phyloP scores from a whole-genome alignment of 2,329 filamentous ascomycete genomes.

The Diaporthe ilicicola region DNA sequence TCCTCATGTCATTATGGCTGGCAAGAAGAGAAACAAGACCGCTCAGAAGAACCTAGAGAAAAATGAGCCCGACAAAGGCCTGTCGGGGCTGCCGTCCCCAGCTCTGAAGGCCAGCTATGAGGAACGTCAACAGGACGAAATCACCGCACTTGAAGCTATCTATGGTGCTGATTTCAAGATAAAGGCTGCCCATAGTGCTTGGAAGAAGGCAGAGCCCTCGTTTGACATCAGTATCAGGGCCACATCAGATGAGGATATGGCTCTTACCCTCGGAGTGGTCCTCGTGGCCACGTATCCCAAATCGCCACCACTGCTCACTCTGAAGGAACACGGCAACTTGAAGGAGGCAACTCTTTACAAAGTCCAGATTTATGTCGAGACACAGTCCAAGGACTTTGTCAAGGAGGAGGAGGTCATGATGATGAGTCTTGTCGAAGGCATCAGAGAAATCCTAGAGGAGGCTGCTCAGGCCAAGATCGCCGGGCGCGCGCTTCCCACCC shows the following conservation, averaged over 20 bases:
- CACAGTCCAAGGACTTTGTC: conserved; percentile 62
- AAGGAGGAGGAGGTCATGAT: conserved; percentile 66
- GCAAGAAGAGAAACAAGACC: conserved; percentile 61
- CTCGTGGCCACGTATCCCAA: conserved; percentile 93
- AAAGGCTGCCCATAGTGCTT: conserved; percentile 75
- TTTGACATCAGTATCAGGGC: conserved; percentile 85
- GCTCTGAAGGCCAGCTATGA: conserved; percentile 72
- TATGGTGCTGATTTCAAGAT: conserved; percentile 89
- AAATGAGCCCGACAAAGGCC: conserved; percentile 56
- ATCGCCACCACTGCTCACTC: conserved; percentile 74
- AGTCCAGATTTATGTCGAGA: conserved; percentile 71
- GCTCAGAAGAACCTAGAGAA: conserved; percentile 48
- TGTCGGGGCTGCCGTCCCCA: conserved; percentile 58
- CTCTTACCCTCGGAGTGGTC: conserved; percentile 77
- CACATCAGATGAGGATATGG: conserved; percentile 75
- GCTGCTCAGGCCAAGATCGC: conserved; percentile 80
- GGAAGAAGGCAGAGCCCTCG: conserved; percentile 88
- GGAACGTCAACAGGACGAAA: conserved; percentile 87
- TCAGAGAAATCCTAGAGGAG: conserved; percentile 83
- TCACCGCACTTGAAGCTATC: conserved; percentile 85
- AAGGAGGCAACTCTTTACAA: conserved; percentile 76
- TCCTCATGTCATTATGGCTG: conserved; percentile 56
- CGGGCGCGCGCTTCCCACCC: conserved; percentile 79
- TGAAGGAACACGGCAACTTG: conserved; percentile 72
- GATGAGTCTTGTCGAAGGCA: conserved; percentile 71